phyloP scores from a whole-genome alignment of 225 moss, liverwort and hornwort genomes.

The Marchantia paleacea region DNA sequence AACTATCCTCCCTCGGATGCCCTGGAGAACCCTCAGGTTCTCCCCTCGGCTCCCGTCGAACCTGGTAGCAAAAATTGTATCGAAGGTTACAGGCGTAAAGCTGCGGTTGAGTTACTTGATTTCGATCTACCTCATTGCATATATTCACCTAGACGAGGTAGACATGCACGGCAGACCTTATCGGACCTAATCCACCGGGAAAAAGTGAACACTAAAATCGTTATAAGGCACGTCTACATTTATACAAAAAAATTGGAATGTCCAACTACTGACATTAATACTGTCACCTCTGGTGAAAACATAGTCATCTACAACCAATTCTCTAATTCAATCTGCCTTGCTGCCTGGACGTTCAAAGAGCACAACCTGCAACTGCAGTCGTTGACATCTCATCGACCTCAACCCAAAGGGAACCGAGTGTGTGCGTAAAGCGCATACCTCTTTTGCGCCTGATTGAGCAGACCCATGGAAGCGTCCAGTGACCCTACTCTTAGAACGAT shows the following conservation, averaged over 20 bases:
- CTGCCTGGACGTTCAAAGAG: neutral
- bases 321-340: neutral
- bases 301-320: neutral
- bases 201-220: neutral
- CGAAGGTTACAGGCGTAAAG: neutral
- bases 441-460: neutral
- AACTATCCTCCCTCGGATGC: neutral
- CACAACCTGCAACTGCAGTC: neutral
- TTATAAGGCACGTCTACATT: neutral
- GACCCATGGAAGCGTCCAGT: slow-evolving; percentile 1
- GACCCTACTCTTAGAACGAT: neutral
- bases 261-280: too few species aligned
- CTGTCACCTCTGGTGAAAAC: neutral
- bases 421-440: neutral
- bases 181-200: neutral
- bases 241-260: neutral
- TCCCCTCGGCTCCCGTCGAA: slow-evolving; percentile 20
- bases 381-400: neutral
- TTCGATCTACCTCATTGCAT: neutral
- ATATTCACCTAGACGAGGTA: neutral
- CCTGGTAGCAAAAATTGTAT: neutral
- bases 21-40: neutral
- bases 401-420: neutral
- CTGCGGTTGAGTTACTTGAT: neutral
- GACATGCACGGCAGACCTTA: neutral